phyloP scores from a whole-genome alignment of 805 yeast genomes.

The Saccharomycopsis fermentans region DNA sequence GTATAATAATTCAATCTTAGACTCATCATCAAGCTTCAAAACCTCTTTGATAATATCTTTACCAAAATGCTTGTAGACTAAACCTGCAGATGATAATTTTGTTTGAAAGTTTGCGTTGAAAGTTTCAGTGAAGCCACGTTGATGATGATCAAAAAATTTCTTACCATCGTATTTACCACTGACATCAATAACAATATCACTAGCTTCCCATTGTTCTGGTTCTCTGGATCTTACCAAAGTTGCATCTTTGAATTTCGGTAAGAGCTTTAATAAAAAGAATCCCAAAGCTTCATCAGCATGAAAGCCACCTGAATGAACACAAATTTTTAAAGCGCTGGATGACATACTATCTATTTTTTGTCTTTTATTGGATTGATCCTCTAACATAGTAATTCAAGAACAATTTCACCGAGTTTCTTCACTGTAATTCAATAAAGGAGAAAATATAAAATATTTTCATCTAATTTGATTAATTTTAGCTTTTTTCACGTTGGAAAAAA shows the following conservation, averaged over 20 bases:
- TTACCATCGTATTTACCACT: conserved; percentile 81
- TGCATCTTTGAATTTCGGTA: conserved; percentile 62
- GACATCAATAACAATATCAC: conserved; percentile 93
- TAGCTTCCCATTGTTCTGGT: conserved; percentile 68
- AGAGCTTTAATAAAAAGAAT: conserved; percentile 65
- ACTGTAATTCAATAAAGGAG: too few species aligned
- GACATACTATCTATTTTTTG: conserved; percentile 21
- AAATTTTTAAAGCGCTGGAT: conserved; percentile 39
- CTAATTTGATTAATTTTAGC: too few species aligned
- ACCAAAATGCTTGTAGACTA: conserved; percentile 82
- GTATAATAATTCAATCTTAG: conserved; percentile 44
- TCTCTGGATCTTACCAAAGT: conserved; percentile 75
- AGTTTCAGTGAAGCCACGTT: conserved; percentile 75
- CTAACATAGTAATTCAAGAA: too few species aligned
- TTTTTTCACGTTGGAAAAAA: too few species aligned
- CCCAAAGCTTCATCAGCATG: conserved; percentile 97
- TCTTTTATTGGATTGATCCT: conserved; percentile 19
- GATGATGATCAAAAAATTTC: conserved; percentile 93
- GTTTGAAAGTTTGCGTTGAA: conserved; percentile 58
- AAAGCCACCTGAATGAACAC: conserved; percentile 85
- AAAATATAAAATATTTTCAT: too few species aligned
- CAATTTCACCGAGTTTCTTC: too few species aligned
- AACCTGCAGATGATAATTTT: conserved; percentile 87
- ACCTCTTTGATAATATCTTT: conserved; percentile 51
- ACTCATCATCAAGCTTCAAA: conserved; percentile 29